Evolutionary conservation across 257 asterid genomes (phyloP).

Genomic region (Solanum chmielewskii): DNA sequence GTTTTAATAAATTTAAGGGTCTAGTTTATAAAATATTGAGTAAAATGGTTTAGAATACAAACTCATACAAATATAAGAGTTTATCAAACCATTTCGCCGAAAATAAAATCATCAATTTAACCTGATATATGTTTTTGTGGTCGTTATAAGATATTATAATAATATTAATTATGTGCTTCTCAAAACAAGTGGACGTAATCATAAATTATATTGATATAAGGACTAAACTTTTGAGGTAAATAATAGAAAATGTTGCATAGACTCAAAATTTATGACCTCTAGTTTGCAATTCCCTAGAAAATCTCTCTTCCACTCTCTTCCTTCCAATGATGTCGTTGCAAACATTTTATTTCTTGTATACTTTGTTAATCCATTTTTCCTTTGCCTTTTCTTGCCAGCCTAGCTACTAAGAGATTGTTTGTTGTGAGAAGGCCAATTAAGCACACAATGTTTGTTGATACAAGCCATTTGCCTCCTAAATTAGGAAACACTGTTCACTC

Average conservation of each 20-base stretch:
- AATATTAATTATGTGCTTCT: not conserved
- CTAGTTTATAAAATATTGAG: no score
- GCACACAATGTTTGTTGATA: conserved; percentile 9
- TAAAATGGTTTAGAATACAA: no score
- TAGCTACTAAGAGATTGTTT: not conserved
- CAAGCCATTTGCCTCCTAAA: conserved; percentile 23
- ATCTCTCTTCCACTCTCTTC: not conserved
- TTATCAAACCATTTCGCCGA: not conserved
- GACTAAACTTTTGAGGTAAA: not conserved
- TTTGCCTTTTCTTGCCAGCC: not conserved
- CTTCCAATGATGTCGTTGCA: not conserved
- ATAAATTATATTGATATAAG: no score
- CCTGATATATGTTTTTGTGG: no score
- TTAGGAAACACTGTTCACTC: conserved; percentile 20
- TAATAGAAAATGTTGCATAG: not conserved
- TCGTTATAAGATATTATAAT: no score
- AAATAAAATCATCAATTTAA: no score
- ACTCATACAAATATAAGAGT: no score
- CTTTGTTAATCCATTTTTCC: not conserved
- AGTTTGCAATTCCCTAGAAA: not conserved
- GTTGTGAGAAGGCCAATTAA: not conserved
- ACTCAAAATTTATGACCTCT: not conserved
- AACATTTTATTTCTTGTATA: not conserved
- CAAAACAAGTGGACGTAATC: not conserved
- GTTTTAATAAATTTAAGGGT: no score